Percentiles rank a stretch among this genome's conserved stretches.
Conservation (phyloP, 2,329 filamentous ascomycete genomes). For the Aschersonia sp. region DNA sequence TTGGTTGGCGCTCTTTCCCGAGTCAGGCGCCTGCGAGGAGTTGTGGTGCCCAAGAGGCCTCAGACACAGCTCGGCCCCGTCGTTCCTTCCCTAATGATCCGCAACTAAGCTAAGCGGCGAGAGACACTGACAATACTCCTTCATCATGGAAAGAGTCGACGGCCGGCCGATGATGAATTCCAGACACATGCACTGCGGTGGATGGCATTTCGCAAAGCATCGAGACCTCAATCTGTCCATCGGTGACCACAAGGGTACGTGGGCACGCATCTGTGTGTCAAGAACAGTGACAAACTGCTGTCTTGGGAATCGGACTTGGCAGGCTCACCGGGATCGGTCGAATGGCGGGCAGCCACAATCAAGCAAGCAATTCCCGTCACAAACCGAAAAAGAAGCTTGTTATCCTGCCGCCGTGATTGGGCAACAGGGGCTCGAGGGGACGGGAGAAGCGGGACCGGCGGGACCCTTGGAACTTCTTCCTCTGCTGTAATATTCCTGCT, state of each 20-base stretch:
- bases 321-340: conserved; percentile 3
- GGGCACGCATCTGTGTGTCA: background rate
- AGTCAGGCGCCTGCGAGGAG: background rate
- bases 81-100: background rate
- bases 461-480: background rate
- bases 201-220: background rate
- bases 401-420: conserved; percentile 4
- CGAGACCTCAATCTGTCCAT: background rate
- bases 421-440: background rate
- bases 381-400: conserved; percentile 2
- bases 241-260: background rate
- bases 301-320: conserved; percentile 3
- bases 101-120: background rate
- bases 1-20: too few relatives aligned
- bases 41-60: background rate
- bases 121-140: background rate
- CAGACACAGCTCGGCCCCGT: background rate
- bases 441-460: background rate
- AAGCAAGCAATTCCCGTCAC: conserved; percentile 2
- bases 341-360: background rate
- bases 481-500: background rate
- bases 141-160: too few relatives aligned
- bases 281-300: background rate
- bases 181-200: background rate
- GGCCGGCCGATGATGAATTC: background rate